Evolutionary conservation across 805 yeast genomes (phyloP).

Genomic region (Candida oleophila): DNA sequence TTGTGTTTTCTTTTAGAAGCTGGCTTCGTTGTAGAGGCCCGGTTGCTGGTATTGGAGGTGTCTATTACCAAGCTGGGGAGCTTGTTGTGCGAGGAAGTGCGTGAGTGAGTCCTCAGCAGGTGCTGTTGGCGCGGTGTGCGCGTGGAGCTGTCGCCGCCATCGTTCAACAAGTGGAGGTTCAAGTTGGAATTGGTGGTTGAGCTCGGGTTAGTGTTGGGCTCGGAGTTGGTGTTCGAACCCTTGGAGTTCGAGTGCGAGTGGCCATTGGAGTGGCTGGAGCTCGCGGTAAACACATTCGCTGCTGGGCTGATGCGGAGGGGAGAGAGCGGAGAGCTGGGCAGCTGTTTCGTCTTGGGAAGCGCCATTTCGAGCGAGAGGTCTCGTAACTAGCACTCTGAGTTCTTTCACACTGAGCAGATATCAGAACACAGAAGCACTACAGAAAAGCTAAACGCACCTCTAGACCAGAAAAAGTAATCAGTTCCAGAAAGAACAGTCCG

Average conservation of each 20-base stretch:
- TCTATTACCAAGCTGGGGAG: background rate
- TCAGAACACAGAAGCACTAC: too few species aligned
- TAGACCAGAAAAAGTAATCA: too few species aligned
- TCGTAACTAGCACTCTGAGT: too few species aligned
- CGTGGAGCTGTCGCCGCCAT: background rate
- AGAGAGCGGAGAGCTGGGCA: constrained; percentile 2
- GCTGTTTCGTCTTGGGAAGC: background rate
- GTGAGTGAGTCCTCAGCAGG: background rate
- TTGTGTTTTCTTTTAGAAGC: too few species aligned
- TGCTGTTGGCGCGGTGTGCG: background rate
- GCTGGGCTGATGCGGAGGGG: background rate
- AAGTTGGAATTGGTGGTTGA: background rate
- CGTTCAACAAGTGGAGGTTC: background rate
- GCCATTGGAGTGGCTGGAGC: background rate
- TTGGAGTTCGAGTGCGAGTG: background rate
- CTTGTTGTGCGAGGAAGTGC: background rate
- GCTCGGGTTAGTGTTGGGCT: background rate
- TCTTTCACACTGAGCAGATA: too few species aligned
- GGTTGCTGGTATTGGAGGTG: background rate
- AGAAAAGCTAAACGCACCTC: too few species aligned
- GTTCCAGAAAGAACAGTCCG: too few species aligned
- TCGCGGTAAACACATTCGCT: too few species aligned
- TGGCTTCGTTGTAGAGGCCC: too few species aligned
- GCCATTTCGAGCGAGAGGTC: too few species aligned
- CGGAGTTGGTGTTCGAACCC: background rate